Base-by-base conservation (phyloP, 2,329 filamentous ascomycete genomes). In the Beauveria sp. region DNA sequence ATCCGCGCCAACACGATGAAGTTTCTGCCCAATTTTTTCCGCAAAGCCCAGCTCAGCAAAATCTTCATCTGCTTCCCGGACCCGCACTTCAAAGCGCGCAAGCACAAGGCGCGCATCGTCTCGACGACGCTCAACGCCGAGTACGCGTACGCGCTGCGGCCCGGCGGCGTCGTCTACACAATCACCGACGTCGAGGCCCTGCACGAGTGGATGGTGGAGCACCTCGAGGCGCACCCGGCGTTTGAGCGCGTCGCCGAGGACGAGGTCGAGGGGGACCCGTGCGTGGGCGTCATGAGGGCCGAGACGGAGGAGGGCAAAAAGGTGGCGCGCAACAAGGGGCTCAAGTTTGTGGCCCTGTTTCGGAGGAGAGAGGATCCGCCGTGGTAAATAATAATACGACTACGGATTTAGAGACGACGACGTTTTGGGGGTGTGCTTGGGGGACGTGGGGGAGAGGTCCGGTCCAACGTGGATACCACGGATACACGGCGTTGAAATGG, bases 11-110 rank as follows among this genome's bases (percentile, higher is more conserved):
- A 99, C 77, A 91, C 91, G 5, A 99, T 99, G 94, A 99, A 99
- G 73, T 99, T 97, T 75, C 80, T 99, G n/a, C 93, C 96, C 64
- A 97, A 99, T 72, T 96, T 97, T 80, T 97, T 99, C 80, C 79
- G 76, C 59, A 89, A 87, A 69, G 80, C 77, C 16, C 92, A 97
- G 72, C 84, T 99, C 16, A 84, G 82, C 64, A 96, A 96, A 71
- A 90, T 97, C 71, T 99, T 99, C 74, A 90, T 99, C 68, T 99
- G 94, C 79, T 99, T 99, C 72, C 94, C 94, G 0, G 94, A 99
- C 70, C 94, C 94, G 62, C 94, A 99, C 75, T 99, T 99, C 80
- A 99, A 99, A 76, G 86, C 91, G 14, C 84, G 93, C 64, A 99
- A 99, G 75, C 94, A 97, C 79, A 99, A 99, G 76, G 92, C 92